Percentiles rank a stretch among this genome's conserved stretches.
phyloP scores from a whole-genome alignment of 116 monocot genomes.

The Trichopus zeylanicus region DNA sequence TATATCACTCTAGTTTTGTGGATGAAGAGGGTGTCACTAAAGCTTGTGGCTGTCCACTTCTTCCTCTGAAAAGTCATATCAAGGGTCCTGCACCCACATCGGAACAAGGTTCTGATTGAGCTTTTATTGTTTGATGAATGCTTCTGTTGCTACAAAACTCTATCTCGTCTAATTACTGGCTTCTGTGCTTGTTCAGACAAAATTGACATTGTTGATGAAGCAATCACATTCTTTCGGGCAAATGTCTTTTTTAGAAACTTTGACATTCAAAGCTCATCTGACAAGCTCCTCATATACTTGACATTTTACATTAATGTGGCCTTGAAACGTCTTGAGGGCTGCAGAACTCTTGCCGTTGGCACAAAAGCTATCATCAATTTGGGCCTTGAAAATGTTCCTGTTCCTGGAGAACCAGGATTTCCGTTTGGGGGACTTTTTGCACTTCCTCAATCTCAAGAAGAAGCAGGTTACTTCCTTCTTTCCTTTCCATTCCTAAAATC shows the following conservation, averaged over 20 bases:
- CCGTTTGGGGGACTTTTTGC: slow-evolving; percentile 74
- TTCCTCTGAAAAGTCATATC: slow-evolving; percentile 86
- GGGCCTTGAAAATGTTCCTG: slow-evolving; percentile 77
- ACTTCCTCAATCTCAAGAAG: slow-evolving; percentile 45
- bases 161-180: background rate
- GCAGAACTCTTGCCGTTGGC: slow-evolving; percentile 80
- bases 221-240: slow-evolving; percentile 90
- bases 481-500: too few relatives aligned
- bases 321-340: slow-evolving; percentile 77
- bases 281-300: slow-evolving; percentile 81
- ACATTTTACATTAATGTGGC: slow-evolving; percentile 88
- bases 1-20: slow-evolving; percentile 94
- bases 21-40: slow-evolving; percentile 68
- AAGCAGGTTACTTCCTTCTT: slow-evolving; percentile 45
- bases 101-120: slow-evolving; percentile 35
- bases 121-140: slow-evolving; percentile 1
- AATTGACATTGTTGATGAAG: slow-evolving; percentile 78
- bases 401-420: slow-evolving; percentile 74
- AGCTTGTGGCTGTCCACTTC: slow-evolving; percentile 88
- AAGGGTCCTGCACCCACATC: slow-evolving; percentile 81
- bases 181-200: slow-evolving; percentile 26
- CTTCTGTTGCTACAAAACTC: background rate
- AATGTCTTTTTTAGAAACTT: slow-evolving; percentile 92
- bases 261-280: slow-evolving; percentile 65
- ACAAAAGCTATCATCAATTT: slow-evolving; percentile 89